Conservation (phyloP, 75 land plant genomes). For the Pinus tabuliformis region DNA sequence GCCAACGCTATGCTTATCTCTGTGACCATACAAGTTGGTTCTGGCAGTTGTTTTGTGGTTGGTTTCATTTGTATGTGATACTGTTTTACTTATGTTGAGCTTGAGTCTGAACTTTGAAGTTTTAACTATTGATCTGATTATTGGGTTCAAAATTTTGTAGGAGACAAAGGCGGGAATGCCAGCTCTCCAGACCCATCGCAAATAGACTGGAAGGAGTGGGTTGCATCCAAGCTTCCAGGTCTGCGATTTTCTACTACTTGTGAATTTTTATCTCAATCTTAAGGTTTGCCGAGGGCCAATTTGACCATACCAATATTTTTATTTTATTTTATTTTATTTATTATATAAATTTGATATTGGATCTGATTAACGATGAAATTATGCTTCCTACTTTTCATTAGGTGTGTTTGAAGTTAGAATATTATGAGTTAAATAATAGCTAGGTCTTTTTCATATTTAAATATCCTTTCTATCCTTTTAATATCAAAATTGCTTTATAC, state of each 20-base stretch:
- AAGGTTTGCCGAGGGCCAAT: too few species aligned
- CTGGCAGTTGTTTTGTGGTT: not conserved
- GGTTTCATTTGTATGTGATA: slow-evolving; percentile 2
- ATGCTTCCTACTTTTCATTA: too few species aligned
- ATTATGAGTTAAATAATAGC: too few species aligned
- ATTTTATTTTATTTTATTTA: too few species aligned
- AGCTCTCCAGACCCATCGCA: not conserved
- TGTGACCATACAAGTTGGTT: not conserved
- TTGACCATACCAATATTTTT: too few species aligned
- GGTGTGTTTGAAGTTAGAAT: too few species aligned
- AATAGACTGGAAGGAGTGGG: slow-evolving; percentile 10
- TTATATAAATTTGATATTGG: too few species aligned
- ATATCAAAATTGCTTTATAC: too few species aligned
- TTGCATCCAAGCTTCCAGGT: slow-evolving; percentile 4
- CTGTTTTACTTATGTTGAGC: not conserved
- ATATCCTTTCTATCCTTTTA: too few species aligned
- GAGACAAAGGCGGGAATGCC: not conserved
- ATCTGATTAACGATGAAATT: too few species aligned
- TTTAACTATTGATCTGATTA: not conserved
- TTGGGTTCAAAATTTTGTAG: not conserved
- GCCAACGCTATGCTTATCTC: not conserved
- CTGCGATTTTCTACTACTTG: not conserved
- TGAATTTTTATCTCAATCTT: not conserved
- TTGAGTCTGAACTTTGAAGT: not conserved
- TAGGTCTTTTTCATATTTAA: too few species aligned